Percentiles rank a stretch among this genome's conserved stretches.
phyloP scores from a whole-genome alignment of 495 filamentous ascomycete species.

The Penicillium parvum region DNA sequence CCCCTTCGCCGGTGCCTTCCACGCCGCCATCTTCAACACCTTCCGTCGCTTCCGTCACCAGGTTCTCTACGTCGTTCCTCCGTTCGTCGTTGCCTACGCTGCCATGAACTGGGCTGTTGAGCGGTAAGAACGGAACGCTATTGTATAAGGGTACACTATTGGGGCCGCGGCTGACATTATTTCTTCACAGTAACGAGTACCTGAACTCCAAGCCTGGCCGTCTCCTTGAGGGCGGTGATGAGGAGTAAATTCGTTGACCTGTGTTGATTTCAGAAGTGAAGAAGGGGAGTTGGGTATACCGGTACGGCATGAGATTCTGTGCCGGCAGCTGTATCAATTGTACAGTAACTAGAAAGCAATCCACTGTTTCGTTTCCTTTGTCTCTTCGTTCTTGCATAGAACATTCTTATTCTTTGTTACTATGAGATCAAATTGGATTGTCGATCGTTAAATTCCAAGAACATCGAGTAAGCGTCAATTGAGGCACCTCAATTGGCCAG shows the following conservation, averaged over 20 bases:
- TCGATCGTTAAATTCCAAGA: not conserved
- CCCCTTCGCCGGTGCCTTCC: slow-evolving; percentile 55
- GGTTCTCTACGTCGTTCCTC: slow-evolving; percentile 78
- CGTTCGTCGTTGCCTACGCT: slow-evolving; percentile 69
- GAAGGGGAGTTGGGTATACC: slow-evolving; percentile 18
- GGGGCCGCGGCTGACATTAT: not conserved
- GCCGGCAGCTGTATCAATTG: slow-evolving; percentile 31
- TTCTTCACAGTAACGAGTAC: slow-evolving; percentile 69
- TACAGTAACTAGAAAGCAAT: slow-evolving; percentile 52
- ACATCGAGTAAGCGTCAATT: slow-evolving; percentile 19
- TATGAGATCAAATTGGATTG: no score
- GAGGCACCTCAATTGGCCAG: slow-evolving; percentile 16
- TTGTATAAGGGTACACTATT: not conserved
- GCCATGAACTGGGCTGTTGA: slow-evolving; percentile 82
- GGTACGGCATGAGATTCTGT: slow-evolving; percentile 1
- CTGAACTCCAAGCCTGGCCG: slow-evolving; percentile 88
- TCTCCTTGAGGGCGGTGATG: slow-evolving; percentile 35
- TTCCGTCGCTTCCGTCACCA: slow-evolving; percentile 59
- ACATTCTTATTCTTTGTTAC: no score
- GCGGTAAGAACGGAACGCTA: slow-evolving; percentile 48
- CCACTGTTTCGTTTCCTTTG: slow-evolving; percentile 32
- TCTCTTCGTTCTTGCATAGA: slow-evolving; percentile 4
- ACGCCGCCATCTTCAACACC: slow-evolving; percentile 63
- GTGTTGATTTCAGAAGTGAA: slow-evolving; percentile 3
- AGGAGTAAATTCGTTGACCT: slow-evolving; percentile 29